A percentile compares a stretch with the other conserved stretches of the same genome.
phyloP scores from a whole-genome alignment of 768 basidiomycete genomes.

The Pluteus cervinus region DNA sequence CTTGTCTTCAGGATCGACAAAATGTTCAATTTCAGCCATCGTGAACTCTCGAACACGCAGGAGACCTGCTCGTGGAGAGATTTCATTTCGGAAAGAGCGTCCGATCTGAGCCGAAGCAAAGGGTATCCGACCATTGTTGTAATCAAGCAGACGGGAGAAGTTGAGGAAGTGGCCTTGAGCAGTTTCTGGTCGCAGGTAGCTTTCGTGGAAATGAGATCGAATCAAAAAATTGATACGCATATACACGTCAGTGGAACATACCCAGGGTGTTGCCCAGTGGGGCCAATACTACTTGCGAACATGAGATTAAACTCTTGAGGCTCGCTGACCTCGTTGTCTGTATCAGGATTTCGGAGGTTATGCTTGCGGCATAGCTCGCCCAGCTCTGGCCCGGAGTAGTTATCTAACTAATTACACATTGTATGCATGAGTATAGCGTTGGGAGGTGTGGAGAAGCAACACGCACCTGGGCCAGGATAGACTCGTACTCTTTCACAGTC shows the following conservation, averaged over 20 bases:
- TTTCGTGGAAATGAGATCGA: slow-evolving; percentile 20
- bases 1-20: slow-evolving; percentile 93
- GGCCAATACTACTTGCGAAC: slow-evolving; percentile 97
- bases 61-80: slow-evolving; percentile 93
- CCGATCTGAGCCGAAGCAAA: slow-evolving; percentile 98
- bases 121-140: slow-evolving; percentile 94
- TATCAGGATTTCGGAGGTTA: slow-evolving; percentile 84
- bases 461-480: slow-evolving; percentile 80
- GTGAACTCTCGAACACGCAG: slow-evolving; percentile 98
- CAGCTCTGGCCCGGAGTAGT: slow-evolving; percentile 84
- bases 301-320: slow-evolving; percentile 98
- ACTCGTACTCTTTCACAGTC: slow-evolving; percentile 72
- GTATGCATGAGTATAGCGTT: slow-evolving; percentile 5
- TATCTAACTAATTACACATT: slow-evolving; percentile 64
- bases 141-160: slow-evolving; percentile 93
- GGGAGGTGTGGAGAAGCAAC: neutral
- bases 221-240: slow-evolving; percentile 4
- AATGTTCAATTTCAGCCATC: slow-evolving; percentile 99
- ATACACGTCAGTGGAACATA: slow-evolving; percentile 25
- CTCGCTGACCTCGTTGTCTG: slow-evolving; percentile 87
- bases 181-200: slow-evolving; percentile 95
- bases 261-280: slow-evolving; percentile 96
- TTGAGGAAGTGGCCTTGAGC: slow-evolving; percentile 99
- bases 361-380: slow-evolving; percentile 80
- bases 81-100: slow-evolving; percentile 95